These are phyloP conservation scores for Pleurozium schreberi DNA, from an alignment of 225 moss, liverwort and hornwort species.

Conservation along the genomic window DNA sequence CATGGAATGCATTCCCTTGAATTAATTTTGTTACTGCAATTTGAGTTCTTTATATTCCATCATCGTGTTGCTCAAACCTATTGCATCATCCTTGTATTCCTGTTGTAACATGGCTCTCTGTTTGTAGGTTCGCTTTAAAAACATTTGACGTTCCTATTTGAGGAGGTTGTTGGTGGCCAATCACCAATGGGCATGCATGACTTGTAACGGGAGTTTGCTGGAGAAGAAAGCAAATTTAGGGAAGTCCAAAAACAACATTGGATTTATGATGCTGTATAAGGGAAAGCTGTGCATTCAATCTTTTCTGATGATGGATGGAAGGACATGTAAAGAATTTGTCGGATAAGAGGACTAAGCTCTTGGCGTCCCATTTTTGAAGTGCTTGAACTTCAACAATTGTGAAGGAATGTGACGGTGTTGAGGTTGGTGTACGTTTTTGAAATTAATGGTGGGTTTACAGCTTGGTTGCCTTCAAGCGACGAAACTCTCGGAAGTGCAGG, in stretches of 20 bases:
- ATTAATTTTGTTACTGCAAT: rapidly evolving
- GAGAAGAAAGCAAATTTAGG: neutral
- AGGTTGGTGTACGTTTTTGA: neutral
- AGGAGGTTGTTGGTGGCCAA: neutral
- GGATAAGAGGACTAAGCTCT: neutral
- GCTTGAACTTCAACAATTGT: neutral
- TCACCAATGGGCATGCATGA: neutral
- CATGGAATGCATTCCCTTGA: neutral
- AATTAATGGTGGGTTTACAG: neutral
- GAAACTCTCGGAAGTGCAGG: rapidly evolving
- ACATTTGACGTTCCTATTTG: rapidly evolving
- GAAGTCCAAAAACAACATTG: neutral
- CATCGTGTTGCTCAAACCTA: rapidly evolving
- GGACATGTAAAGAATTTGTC: neutral
- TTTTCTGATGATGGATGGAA: neutral
- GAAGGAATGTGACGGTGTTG: neutral
- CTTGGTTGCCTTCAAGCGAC: neutral
- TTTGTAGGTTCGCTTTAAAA: neutral
- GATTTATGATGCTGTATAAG: neutral
- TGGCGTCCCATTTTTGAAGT: neutral
- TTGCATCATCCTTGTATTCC: neutral
- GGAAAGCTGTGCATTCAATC: neutral
- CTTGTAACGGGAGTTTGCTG: neutral
- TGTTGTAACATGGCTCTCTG: neutral
- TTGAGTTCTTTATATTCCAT: neutral